phyloP scores from a whole-genome alignment of 805 yeast genomes.

The Cyberlindnera bimundalis region DNA sequence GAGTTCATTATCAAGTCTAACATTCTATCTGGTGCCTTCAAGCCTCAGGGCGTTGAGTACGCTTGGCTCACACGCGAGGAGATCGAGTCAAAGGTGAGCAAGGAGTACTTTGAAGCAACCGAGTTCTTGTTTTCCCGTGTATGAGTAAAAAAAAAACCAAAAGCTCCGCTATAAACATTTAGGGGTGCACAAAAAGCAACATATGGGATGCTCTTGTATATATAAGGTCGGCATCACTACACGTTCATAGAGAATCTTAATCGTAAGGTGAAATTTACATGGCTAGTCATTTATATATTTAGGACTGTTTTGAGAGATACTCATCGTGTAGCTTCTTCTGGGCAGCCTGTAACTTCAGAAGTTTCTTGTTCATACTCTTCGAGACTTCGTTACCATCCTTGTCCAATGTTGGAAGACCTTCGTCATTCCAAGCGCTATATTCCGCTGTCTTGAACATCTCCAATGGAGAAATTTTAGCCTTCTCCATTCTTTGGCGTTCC shows the following conservation, averaged over 20 bases:
- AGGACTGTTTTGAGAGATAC: slow-evolving; percentile 32
- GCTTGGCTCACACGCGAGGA: slow-evolving; percentile 89
- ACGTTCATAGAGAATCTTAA: background rate
- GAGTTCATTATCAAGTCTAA: slow-evolving; percentile 85
- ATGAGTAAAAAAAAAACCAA: slow-evolving; percentile 5
- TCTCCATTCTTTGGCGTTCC: slow-evolving; percentile 58
- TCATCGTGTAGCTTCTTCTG: slow-evolving; percentile 83
- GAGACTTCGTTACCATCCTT: slow-evolving; percentile 77
- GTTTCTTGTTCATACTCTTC: slow-evolving; percentile 82
- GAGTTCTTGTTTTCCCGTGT: slow-evolving; percentile 36
- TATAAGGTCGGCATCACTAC: background rate
- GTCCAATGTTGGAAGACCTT: slow-evolving; percentile 78
- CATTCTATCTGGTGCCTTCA: slow-evolving; percentile 79
- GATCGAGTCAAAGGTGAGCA: slow-evolving; percentile 48
- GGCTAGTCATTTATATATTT: no score
- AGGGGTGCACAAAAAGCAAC: background rate
- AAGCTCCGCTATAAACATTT: no score
- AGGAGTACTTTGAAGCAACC: slow-evolving; percentile 54
- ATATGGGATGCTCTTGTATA: slow-evolving; percentile 2
- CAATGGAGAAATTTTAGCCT: slow-evolving; percentile 64
- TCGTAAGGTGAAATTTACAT: no score
- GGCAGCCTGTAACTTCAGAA: slow-evolving; percentile 69
- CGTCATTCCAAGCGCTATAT: slow-evolving; percentile 77
- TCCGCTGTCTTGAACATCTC: slow-evolving; percentile 67
- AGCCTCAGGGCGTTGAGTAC: slow-evolving; percentile 44